Percentiles rank a stretch among this genome's conserved stretches.
phyloP scores from a whole-genome alignment of 179 eudicot genomes.

The Heliamphora pulchella region DNA sequence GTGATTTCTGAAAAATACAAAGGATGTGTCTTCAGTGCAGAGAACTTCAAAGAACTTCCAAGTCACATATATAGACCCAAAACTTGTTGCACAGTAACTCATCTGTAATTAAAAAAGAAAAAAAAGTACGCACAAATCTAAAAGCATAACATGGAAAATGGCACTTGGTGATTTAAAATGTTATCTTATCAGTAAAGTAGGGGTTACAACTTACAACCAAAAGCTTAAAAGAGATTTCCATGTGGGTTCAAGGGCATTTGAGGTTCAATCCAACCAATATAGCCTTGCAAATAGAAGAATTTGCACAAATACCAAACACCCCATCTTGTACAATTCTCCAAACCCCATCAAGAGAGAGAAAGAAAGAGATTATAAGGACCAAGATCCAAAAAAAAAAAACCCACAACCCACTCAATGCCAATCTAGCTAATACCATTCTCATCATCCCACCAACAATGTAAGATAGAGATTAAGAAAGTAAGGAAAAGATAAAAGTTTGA shows the following conservation, averaged over 20 bases:
- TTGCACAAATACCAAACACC: conserved; percentile 13
- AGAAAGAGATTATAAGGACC: background rate
- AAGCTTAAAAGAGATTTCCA: background rate
- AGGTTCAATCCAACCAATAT: background rate
- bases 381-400: background rate
- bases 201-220: background rate
- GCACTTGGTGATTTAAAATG: background rate
- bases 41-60: too few relatives aligned
- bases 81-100: too few relatives aligned
- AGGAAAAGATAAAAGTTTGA: background rate
- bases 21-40: too few relatives aligned
- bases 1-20: too few relatives aligned
- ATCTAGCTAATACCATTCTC: background rate
- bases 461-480: background rate
- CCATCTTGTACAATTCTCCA: conserved; percentile 15
- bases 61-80: too few relatives aligned
- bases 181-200: too few relatives aligned
- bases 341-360: conserved; percentile 7
- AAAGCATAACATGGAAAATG: background rate
- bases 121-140: too few relatives aligned
- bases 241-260: background rate
- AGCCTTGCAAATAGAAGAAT: background rate
- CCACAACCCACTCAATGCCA: background rate
- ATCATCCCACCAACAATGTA: background rate
- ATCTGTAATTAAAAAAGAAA: too few relatives aligned